Percentiles rank a stretch among this genome's conserved stretches.
Evolutionary conservation across 73 alveolate species (phyloP).

Genomic region (Durusdinium trenchii): DNA sequence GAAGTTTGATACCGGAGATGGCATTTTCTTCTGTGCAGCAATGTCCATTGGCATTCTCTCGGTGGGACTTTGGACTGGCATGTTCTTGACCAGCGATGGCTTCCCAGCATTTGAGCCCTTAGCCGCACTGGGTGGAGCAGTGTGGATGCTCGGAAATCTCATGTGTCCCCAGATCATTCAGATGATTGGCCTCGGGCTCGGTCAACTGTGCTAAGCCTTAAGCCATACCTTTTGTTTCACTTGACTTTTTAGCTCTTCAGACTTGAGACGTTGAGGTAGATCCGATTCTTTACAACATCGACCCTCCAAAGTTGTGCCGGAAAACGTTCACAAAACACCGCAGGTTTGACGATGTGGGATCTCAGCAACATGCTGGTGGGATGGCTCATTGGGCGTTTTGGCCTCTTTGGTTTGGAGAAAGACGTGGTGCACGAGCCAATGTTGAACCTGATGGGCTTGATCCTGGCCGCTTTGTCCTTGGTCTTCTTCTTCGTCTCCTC

Average conservation of each 20-base stretch:
- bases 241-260: background rate
- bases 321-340: too few relatives aligned
- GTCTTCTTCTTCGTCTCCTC: constrained; percentile 36
- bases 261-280: background rate
- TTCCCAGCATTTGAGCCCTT: constrained; percentile 51
- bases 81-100: constrained; percentile 17
- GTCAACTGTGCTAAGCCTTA: background rate
- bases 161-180: constrained; percentile 47
- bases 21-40: constrained; percentile 59
- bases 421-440: background rate
- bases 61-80: constrained; percentile 20
- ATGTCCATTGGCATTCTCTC: constrained; percentile 43
- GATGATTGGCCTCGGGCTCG: constrained; percentile 30
- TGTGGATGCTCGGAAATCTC: background rate
- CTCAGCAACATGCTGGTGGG: constrained; percentile 60
- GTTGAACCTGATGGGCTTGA: constrained; percentile 18
- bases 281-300: too few relatives aligned
- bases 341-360: constrained; percentile 53
- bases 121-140: constrained; percentile 28
- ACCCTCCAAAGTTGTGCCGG: too few relatives aligned
- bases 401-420: constrained; percentile 29
- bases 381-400: constrained; percentile 51
- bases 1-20: constrained; percentile 58
- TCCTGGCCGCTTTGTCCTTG: constrained; percentile 28
- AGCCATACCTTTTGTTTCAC: too few relatives aligned